Evolutionary conservation across 2,329 filamentous ascomycete genomes (phyloP).

Genomic region (Talaromyces sp.): DNA sequence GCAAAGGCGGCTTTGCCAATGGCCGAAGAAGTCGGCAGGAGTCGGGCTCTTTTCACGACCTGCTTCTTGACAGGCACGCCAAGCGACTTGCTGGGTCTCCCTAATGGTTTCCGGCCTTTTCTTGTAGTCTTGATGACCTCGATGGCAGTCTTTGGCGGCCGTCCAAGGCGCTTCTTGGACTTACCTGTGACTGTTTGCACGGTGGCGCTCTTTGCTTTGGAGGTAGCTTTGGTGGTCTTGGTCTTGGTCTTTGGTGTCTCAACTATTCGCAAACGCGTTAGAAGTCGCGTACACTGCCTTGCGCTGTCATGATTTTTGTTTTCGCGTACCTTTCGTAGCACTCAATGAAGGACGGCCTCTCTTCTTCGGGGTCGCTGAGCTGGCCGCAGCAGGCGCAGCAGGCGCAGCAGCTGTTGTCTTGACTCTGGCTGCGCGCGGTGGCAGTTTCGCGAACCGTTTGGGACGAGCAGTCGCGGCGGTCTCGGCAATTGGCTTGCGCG

Average conservation of each 20-base stretch:
- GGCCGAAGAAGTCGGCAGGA: not conserved
- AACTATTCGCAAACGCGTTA: not conserved
- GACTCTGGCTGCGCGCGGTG: conserved; percentile 8
- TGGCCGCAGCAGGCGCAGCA: not conserved
- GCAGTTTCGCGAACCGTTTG: not conserved
- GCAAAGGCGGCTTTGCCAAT: conserved; percentile 1
- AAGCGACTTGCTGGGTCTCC: conserved; percentile 19
- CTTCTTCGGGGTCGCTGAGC: conserved; percentile 6
- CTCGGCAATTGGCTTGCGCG: conserved; percentile 13
- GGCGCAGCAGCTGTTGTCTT: conserved; percentile 4
- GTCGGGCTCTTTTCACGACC: not conserved
- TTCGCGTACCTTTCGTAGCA: conserved; percentile 6
- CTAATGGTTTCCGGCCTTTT: conserved; percentile 10
- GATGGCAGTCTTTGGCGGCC: conserved; percentile 7
- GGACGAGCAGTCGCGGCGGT: conserved; percentile 10
- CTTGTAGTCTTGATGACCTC: conserved; percentile 18
- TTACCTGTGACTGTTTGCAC: conserved; percentile 8
- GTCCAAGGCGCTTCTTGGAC: conserved; percentile 9
- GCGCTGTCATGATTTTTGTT: not conserved
- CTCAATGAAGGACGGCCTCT: conserved; percentile 10
- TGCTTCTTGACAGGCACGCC: conserved; percentile 14
- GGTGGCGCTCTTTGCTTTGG: not conserved
- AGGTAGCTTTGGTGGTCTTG: not conserved
- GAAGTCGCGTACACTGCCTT: not conserved
- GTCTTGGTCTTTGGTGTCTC: not conserved